Percentiles rank a stretch among this genome's conserved stretches.
Evolutionary conservation across 1,284 basidiomycete species (phyloP).

Genomic region (Ganoderma leucocontextum): DNA sequence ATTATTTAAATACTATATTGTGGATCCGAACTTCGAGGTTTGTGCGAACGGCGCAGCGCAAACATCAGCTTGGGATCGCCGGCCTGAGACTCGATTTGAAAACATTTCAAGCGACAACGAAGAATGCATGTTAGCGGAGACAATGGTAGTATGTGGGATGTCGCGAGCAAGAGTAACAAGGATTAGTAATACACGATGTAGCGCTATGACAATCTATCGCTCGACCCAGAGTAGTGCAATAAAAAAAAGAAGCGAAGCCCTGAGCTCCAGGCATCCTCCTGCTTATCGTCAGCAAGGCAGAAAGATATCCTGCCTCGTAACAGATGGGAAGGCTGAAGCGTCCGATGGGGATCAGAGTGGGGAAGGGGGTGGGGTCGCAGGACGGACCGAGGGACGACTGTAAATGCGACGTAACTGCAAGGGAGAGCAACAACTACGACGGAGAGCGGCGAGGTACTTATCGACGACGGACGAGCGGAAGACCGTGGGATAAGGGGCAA

Average conservation of each 20-base stretch:
- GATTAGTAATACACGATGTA: conserved; percentile 13
- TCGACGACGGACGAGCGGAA: background rate
- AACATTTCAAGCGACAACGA: background rate
- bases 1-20: too few species aligned
- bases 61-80: too few species aligned
- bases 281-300: background rate
- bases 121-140: background rate
- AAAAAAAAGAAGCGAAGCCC: background rate
- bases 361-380: background rate
- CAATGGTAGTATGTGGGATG: background rate
- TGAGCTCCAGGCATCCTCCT: background rate
- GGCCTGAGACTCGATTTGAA: too few species aligned
- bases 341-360: background rate
- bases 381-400: background rate
- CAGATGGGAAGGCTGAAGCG: background rate
- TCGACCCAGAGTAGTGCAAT: conserved; percentile 1
- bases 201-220: conserved; percentile 15
- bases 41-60: too few species aligned
- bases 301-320: background rate
- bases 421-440: background rate
- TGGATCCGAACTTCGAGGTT: too few species aligned
- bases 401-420: background rate
- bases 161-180: background rate
- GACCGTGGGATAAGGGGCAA: background rate
- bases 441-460: background rate